phyloP scores from a whole-genome alignment of 2,329 filamentous ascomycete species.

The Ceratocystis lukuohia region DNA sequence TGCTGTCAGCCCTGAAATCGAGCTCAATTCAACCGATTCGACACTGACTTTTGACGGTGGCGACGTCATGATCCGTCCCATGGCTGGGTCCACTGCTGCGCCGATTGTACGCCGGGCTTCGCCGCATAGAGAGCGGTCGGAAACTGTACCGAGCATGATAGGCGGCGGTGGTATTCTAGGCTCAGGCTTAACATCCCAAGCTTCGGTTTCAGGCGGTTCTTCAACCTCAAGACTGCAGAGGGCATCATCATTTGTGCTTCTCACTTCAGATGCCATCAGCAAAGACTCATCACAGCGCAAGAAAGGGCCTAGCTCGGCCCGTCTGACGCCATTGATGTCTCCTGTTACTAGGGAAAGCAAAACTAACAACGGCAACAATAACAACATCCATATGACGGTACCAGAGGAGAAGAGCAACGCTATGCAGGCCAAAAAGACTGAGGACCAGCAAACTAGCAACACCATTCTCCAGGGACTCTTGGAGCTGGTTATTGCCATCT shows the following conservation, averaged over 20 bases:
- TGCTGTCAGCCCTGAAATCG: constrained; percentile 66
- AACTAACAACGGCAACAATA: neutral
- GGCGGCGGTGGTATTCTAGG: neutral
- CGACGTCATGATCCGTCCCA: constrained; percentile 69
- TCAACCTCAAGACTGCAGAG: constrained; percentile 49
- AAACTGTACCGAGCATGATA: constrained; percentile 31
- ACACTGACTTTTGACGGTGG: constrained; percentile 72
- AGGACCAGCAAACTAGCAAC: constrained; percentile 45
- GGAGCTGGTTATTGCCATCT: constrained; percentile 65
- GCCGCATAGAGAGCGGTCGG: constrained; percentile 41
- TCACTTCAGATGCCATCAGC: constrained; percentile 45
- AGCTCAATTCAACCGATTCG: constrained; percentile 72
- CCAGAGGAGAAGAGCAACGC: neutral
- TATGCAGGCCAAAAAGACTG: constrained; percentile 29
- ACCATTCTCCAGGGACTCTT: constrained; percentile 62
- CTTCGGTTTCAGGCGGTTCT: neutral
- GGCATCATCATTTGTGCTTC: constrained; percentile 80
- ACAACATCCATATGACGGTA: neutral
- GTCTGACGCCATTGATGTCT: constrained; percentile 49
- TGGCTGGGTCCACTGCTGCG: constrained; percentile 46
- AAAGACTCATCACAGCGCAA: constrained; percentile 10
- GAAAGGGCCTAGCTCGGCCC: constrained; percentile 40
- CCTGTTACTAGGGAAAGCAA: constrained; percentile 21
- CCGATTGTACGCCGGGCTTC: constrained; percentile 49
- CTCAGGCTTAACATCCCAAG: constrained; percentile 1